phyloP scores from a whole-genome alignment of 345 rosid species.

The Murraya paniculata region DNA sequence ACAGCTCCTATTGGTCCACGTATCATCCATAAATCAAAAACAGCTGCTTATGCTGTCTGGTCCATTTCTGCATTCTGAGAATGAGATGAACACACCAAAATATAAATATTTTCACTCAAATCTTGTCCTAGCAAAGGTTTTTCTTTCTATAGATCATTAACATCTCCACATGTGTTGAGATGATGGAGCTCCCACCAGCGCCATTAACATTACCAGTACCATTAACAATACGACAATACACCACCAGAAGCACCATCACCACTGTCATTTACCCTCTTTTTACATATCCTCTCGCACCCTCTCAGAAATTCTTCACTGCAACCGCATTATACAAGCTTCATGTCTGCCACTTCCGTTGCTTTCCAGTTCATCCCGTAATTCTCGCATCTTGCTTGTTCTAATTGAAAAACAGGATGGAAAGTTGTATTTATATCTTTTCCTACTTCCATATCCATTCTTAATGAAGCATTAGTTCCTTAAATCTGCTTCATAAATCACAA shows the following conservation, averaged over 20 bases:
- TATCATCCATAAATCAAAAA: constrained; percentile 36
- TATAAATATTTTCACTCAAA: constrained; percentile 32
- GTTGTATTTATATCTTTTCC: constrained; percentile 23
- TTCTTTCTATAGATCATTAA: constrained; percentile 40
- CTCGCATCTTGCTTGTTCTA: constrained; percentile 29
- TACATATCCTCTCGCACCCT: constrained; percentile 11
- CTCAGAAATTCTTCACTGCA: constrained; percentile 28
- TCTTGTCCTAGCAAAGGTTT: constrained; percentile 42
- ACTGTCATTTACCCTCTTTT: constrained; percentile 24
- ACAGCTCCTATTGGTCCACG: constrained; percentile 48
- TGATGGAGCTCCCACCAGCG: constrained; percentile 57
- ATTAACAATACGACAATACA: constrained; percentile 10
- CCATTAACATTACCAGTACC: constrained; percentile 28
- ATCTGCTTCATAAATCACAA: constrained; percentile 25
- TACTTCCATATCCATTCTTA: constrained; percentile 26
- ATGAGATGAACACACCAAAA: constrained; percentile 52
- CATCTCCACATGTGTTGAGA: constrained; percentile 52
- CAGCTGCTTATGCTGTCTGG: constrained; percentile 38
- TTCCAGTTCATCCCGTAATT: constrained; percentile 19
- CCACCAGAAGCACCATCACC: constrained; percentile 36
- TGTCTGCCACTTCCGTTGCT: constrained; percentile 69
- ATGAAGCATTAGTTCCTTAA: constrained; percentile 37
- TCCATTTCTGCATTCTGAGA: constrained; percentile 47
- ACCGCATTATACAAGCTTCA: constrained; percentile 38
- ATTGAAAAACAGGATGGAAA: constrained; percentile 26